Evolutionary conservation across 2,329 filamentous ascomycete species (phyloP).

Genomic region (Aspergillus tanneri): DNA sequence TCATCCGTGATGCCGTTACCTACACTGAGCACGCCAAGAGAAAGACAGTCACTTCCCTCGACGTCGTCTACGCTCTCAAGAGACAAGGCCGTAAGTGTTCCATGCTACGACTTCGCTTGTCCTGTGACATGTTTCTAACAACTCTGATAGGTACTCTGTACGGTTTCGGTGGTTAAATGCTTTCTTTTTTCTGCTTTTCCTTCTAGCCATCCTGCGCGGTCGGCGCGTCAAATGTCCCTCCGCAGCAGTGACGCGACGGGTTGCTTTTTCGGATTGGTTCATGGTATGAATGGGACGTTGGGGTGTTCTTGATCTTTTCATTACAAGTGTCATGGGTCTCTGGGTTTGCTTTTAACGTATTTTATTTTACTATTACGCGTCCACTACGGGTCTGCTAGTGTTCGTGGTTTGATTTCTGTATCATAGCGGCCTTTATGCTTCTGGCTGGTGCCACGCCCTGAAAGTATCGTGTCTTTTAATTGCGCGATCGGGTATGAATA

Average conservation of each 20-base stretch:
- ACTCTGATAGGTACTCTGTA: conserved; percentile 64
- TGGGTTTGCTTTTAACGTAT: conserved; percentile 43
- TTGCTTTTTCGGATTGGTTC: conserved; percentile 43
- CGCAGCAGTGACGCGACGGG: conserved; percentile 33
- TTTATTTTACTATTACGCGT: conserved; percentile 40
- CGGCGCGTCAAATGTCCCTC: conserved; percentile 32
- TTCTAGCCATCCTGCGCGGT: conserved; percentile 36
- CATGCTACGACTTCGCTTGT: conserved; percentile 6
- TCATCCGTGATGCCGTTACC: conserved; percentile 76
- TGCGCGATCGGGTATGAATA: conserved; percentile 40
- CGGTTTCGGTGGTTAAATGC: conserved; percentile 80
- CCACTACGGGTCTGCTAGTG: conserved; percentile 42
- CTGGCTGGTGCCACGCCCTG: conserved; percentile 37
- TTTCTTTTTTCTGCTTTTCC: conserved; percentile 31
- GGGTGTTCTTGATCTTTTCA: conserved; percentile 44
- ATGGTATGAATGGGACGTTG: conserved; percentile 48
- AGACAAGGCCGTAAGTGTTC: conserved; percentile 55
- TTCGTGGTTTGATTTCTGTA: conserved; percentile 41
- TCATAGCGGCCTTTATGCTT: conserved; percentile 42
- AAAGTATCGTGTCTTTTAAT: conserved; percentile 28
- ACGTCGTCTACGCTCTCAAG: conserved; percentile 64
- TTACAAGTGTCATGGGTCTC: conserved; percentile 42
- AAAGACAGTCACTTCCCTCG: conserved; percentile 56
- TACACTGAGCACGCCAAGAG: conserved; percentile 83
- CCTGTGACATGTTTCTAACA: conserved; percentile 20